Evolutionary conservation across 2,329 filamentous ascomycete species (phyloP), one percentile per base, ranked within the genome.

Genomic region (Fusarium oligoseptatum): DNA sequence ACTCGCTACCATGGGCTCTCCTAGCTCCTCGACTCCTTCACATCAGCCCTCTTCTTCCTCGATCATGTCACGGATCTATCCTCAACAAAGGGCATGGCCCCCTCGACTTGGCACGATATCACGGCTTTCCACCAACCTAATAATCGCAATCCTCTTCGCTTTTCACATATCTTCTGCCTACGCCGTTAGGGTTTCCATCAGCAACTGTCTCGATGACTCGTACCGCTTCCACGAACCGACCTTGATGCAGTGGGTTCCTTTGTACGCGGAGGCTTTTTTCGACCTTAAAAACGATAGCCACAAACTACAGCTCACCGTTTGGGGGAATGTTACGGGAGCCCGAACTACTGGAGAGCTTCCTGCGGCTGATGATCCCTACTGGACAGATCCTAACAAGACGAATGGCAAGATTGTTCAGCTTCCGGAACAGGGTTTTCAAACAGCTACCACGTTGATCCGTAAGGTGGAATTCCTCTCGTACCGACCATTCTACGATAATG

Each of bases 261-360:
- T 92, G 39, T 91, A 89, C 76, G 90, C 97, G 67, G 91, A 94
- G 78, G 96, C 94, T 66, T 84, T 85, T 22, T 97, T 97, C 85
- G 89, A 94, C 77, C 87, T 89, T 32, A 82, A 85, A 15, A 84
- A 89, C 72, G 81, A 89, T 6, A 87, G 85, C 60, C 91, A 95
- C 80, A 90, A 88, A 45, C 87, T 99, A 58, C 91, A 90, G 72
- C 86, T 98, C 65, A 97, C 92, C 2, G 89, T 98, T 56, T 98
- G 95, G 86, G 96, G 95, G 61, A 98, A 98, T 83, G 95, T 98
- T 34, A 94, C 92, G 10, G 97, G 97, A 56, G 90, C 92, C 60
- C 87, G 89, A 52, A 86, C 87, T 3, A 80, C 84, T 14, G 84
- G 86, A n/a, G 70, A 83, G 3, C 89, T 95, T 63, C 95, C 94